Conservation (phyloP, 768 basidiomycete species). For the Kwoniella newhampshirensis region DNA sequence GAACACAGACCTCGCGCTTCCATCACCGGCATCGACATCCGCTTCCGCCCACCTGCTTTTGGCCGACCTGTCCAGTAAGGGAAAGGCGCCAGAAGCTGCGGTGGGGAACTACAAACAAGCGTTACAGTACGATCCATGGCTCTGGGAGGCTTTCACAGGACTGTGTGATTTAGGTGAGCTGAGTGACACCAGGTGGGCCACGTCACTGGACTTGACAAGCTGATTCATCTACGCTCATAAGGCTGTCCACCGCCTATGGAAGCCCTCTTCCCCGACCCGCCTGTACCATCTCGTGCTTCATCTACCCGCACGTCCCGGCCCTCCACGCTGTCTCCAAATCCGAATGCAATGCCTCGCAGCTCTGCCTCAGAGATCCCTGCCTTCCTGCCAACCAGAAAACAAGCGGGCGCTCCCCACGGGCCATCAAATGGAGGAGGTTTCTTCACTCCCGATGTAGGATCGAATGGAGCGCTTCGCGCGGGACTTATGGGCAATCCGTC, state of each 20-base stretch:
- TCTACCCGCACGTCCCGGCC: constrained; percentile 24
- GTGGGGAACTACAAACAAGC: constrained; percentile 39
- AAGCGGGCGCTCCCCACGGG: too few relatives aligned
- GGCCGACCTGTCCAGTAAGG: constrained; percentile 33
- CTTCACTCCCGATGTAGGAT: constrained; percentile 41
- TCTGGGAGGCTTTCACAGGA: constrained; percentile 51
- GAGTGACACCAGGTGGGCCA: too few relatives aligned
- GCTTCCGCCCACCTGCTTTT: constrained; percentile 27
- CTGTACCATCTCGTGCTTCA: constrained; percentile 19
- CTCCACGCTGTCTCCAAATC: constrained; percentile 37
- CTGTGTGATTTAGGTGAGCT: constrained; percentile 50
- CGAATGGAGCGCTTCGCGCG: constrained; percentile 13
- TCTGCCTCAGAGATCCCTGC: constrained; percentile 42
- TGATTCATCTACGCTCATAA: background rate
- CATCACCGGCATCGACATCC: constrained; percentile 21
- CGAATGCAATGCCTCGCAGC: constrained; percentile 36
- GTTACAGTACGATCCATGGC: constrained; percentile 45
- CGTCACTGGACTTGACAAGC: background rate
- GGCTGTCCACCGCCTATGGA: constrained; percentile 30
- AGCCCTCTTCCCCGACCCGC: constrained; percentile 37
- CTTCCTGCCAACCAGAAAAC: constrained; percentile 26
- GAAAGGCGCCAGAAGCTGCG: constrained; percentile 34
- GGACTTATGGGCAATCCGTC: constrained; percentile 32
- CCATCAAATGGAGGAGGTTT: constrained; percentile 19
- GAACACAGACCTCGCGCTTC: constrained; percentile 27